Percentiles rank a stretch among this genome's conserved stretches.
Evolutionary conservation across 352 stramenopile species (phyloP).

Genomic region (Pythium volutum): DNA sequence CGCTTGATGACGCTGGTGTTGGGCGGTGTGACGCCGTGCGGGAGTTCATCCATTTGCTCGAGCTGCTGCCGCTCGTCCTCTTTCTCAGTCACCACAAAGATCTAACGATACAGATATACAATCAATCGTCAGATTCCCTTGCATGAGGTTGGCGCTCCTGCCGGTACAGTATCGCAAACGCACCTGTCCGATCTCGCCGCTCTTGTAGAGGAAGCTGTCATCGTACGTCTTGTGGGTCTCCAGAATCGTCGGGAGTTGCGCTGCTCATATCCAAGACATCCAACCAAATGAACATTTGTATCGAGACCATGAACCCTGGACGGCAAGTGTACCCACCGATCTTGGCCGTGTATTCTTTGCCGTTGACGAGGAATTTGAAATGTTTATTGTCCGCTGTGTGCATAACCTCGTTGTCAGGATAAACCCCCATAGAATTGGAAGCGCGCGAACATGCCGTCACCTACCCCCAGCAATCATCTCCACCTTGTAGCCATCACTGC

Average conservation of each 20-base stretch:
- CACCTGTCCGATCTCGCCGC: conserved; percentile 83
- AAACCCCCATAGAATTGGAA: too few species aligned
- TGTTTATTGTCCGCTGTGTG: conserved; percentile 88
- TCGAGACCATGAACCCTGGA: background rate
- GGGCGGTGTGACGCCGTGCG: conserved; percentile 71
- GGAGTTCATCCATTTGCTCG: conserved; percentile 63
- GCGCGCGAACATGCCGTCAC: conserved; percentile 3
- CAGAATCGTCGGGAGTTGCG: conserved; percentile 80
- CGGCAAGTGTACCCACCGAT: conserved; percentile 42
- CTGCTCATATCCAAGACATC: conserved; percentile 28
- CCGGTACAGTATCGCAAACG: background rate
- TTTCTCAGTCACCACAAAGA: conserved; percentile 81
- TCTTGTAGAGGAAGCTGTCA: conserved; percentile 89
- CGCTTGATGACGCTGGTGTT: conserved; percentile 88
- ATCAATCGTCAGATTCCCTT: background rate
- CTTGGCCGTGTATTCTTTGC: conserved; percentile 74
- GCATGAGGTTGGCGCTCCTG: background rate
- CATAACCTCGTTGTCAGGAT: background rate
- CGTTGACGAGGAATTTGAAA: conserved; percentile 75
- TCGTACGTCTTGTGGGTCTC: conserved; percentile 91
- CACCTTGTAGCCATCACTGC: conserved; percentile 55
- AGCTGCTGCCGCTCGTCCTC: conserved; percentile 64
- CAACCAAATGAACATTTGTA: background rate
- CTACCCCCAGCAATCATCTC: conserved; percentile 76
- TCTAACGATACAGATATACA: conserved; percentile 29